Conservation (phyloP, 2,329 filamentous ascomycete species). For the Penicillium griseofulvum region DNA sequence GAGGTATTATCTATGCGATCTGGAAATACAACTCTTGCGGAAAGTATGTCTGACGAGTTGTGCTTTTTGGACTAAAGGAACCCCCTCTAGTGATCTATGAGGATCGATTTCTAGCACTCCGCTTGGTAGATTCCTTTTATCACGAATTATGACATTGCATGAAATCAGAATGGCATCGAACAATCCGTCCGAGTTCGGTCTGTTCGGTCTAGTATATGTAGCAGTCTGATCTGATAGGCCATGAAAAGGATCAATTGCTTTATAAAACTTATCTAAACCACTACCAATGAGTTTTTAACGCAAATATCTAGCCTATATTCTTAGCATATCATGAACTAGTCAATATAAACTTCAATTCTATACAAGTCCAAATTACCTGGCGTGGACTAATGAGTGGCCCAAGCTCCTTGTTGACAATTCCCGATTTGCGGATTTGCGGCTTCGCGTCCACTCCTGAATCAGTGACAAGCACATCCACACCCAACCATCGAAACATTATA, state of each 20-base stretch:
- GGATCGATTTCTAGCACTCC: neutral
- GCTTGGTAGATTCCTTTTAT: neutral
- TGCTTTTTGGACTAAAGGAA: slow-evolving; percentile 52
- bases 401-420: slow-evolving; percentile 40
- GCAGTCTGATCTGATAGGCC: neutral
- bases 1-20: neutral
- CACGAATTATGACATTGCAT: neutral
- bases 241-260: neutral
- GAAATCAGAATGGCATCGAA: neutral
- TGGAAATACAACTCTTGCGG: neutral
- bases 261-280: neutral
- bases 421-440: slow-evolving; percentile 29
- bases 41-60: slow-evolving; percentile 46
- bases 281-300: neutral
- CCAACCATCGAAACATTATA: slow-evolving; percentile 12
- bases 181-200: neutral
- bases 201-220: neutral
- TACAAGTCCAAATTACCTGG: neutral
- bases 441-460: slow-evolving; percentile 18
- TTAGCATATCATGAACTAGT: neutral
- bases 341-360: neutral
- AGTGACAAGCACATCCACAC: slow-evolving; percentile 11
- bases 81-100: neutral
- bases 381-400: slow-evolving; percentile 31
- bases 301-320: neutral